Evolutionary conservation across 2,329 filamentous ascomycete genomes (phyloP).

Genomic region (Talaromyces sp.): DNA sequence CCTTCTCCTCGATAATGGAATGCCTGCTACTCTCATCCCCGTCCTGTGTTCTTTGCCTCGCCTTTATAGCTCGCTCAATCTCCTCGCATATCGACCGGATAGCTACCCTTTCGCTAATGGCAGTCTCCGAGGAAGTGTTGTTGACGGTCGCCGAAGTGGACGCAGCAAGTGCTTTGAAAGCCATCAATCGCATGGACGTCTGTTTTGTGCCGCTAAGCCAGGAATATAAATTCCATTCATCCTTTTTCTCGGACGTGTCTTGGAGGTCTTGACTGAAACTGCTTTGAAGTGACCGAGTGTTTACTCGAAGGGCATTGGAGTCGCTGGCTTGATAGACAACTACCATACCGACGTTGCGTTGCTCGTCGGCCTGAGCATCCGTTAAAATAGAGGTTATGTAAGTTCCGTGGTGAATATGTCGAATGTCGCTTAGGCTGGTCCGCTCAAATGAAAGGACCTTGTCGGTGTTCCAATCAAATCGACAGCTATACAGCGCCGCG

Average conservation of each 20-base stretch:
- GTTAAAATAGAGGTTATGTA: constrained; percentile 90
- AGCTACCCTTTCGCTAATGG: constrained; percentile 48
- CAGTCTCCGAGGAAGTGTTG: constrained; percentile 17
- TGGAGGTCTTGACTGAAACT: constrained; percentile 48
- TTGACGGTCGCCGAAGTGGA: constrained; percentile 26
- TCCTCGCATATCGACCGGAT: constrained; percentile 66
- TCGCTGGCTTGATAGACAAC: constrained; percentile 69
- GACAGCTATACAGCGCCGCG: constrained; percentile 76
- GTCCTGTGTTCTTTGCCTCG: constrained; percentile 30
- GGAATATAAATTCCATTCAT: constrained; percentile 40
- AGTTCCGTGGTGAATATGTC: constrained; percentile 68
- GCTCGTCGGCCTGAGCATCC: constrained; percentile 67
- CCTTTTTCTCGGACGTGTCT: constrained; percentile 21
- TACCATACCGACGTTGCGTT: constrained; percentile 77
- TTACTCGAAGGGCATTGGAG: constrained; percentile 69
- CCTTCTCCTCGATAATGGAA: constrained; percentile 50
- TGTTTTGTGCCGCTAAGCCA: constrained; percentile 32
- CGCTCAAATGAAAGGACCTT: constrained; percentile 91
- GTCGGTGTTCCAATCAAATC: constrained; percentile 91
- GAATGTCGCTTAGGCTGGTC: constrained; percentile 69
- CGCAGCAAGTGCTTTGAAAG: constrained; percentile 41
- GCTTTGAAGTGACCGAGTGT: constrained; percentile 69
- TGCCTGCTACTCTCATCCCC: constrained; percentile 23
- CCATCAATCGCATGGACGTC: constrained; percentile 33
- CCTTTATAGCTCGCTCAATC: constrained; percentile 63